Base-by-base conservation (phyloP, 345 rosid species). In the Mangifera indica region DNA sequence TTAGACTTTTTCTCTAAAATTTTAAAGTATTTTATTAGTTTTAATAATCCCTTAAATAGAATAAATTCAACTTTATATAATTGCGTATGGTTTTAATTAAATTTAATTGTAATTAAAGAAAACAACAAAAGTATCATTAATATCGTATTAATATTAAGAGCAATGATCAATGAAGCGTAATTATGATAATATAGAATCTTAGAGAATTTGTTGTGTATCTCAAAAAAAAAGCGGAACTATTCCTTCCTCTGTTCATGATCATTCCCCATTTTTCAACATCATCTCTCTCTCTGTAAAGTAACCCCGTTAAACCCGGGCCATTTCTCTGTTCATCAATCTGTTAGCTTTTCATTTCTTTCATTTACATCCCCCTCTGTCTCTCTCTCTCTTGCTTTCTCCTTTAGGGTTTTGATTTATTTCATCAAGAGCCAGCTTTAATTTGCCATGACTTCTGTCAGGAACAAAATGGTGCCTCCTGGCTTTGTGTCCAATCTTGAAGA, bases 401-500 rank as follows among this genome's bases (percentile, higher is more conserved):
- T 44, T 66, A 49, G 69, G 72, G 60, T 32, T 25, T 66, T 22
- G 18, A 60, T 63, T 51, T 6, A 3, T 67, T 24, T 8, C n/a
- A 18, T n/a, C 5, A 63, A 63, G 13, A 42, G 42, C 32, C 34
- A 6, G 42, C 42, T 37, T 5, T 37, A 5, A 7, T 37, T 37
- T 9, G 73, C 60, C 10, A 81, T 83, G 75, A 83, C 86, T 72
- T 83, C 89, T 67, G 79, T 83, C 61, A 90, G 82, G 78, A 84
- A 82, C 72, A 92, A 84, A 74, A 59, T 76, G 53, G 79, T 92
- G 71, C 91, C 98, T 17, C 96, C 97, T 0, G 94, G 90, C 20
- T 84, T 92, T 4, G 93, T 92, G 29, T 88, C 95, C 40, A 92
- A 89, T 84, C 88, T 95, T 68, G 93, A 95, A 51, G 89, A 92